Base-by-base conservation (phyloP, 208 protist species). In the Acanthamoeba sp. region DNA sequence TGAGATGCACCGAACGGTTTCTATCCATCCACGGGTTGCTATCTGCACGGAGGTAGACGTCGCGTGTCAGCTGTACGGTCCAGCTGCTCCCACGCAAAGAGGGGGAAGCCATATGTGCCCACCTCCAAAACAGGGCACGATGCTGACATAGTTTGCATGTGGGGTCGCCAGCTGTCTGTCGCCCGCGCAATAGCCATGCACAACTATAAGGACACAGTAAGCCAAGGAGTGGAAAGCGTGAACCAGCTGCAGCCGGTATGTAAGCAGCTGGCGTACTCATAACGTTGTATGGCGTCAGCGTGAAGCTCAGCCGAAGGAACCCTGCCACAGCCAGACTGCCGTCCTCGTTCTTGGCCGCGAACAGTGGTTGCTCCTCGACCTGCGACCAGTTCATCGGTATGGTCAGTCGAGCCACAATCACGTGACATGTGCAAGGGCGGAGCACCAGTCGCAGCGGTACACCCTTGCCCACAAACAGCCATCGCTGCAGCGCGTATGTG, bases 121-220 rank as follows among this genome's bases (percentile, higher is more conserved):
- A 82, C 73, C 73, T 20, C 73, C 73, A 42, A 52, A 27, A 32
- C 73, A 82, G 12, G 73, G 73, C 42, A 82, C 73, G 32, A 82
- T 82, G 73, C 73, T 82, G 73, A 82, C 40, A 27, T 82, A 82
- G 73, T 82, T 82, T 20, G 42, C 7, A 20, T 82, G n/a, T 27
- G 73, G 73, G 1, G 20, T 50, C 18, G 73, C 10, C 24, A 32
- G 64, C 27, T 73, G 64, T 16, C 38, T 73, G 27, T 73, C 73
- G 20, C 42, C 73, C 12, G 42, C 73, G 10, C 7, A 7, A 38
- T 82, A 82, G 3, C 73, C 73, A 50, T 82, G 73, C 32, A 82
- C 73, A 32, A 82, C 73, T 82, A 38, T 1, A 24, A 38, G 20
- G 18, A 66, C 27, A 16, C 2, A 32, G 20, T 24, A 59, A 2